Evolutionary conservation across 805 yeast genomes (phyloP), one percentile per base, ranked within the genome.

Genomic region (Cyberlindnera mycetangii): DNA sequence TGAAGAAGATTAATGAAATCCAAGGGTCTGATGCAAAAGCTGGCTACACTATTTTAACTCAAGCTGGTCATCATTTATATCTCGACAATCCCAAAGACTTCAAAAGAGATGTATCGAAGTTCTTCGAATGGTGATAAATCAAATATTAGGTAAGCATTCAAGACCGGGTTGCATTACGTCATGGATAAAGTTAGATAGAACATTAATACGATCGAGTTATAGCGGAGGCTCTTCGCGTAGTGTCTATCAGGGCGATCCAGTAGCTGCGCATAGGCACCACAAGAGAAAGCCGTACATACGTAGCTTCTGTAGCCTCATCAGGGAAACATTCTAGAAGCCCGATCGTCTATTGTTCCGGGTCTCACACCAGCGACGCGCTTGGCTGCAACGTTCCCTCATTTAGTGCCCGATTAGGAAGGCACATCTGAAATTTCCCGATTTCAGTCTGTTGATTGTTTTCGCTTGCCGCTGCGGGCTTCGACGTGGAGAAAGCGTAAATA

Each of bases 31-130:
- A 43, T 2, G 47, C 18, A 1, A 38, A 40, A 9, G 56, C 66
- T 4, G 49, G 51, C 8, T 59, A 72, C 22, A 49, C 60, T 22
- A 67, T 68, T 42, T 61, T 84, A 10, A 66, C 61, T 10, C 64
- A 74, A 39, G 72, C 81, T 5, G 89, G 89, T 0, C 90, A 84
- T 56, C 89, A 84, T 54, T 54, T 83, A 11, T 83, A 81, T 53
- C 64, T 83, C 38, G 90, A 83, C 54, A 81, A 81, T 50, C 67
- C 71, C 10, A 49, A 48, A 5, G 70, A 56, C 32, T 83, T 83
- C 58, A 79, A 82, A 54, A 48, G 52, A 3, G 38, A 74, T 44
- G 63, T 82, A 1, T 55, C 46, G 36, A 42, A 47, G 16, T 65
- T 61, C 49, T 45, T 66, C 21, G 57, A 51, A 0, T 63, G 68